A percentile compares a stretch with the other conserved stretches of the same genome.
Evolutionary conservation across 768 basidiomycete species (phyloP).

Genomic region (Pleurotus platypus): DNA sequence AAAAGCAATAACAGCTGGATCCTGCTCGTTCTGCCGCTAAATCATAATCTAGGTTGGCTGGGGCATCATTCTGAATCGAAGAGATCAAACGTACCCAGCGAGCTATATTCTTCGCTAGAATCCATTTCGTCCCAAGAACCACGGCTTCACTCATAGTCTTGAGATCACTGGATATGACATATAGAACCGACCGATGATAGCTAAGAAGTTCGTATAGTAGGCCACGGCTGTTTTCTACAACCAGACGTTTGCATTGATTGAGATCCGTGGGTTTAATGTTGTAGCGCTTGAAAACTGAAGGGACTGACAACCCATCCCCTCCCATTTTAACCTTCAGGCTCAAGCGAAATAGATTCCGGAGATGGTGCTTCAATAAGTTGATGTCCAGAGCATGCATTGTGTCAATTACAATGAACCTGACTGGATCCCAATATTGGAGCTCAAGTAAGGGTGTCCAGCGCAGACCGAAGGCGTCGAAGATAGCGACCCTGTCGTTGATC

Average conservation of each 20-base stretch:
- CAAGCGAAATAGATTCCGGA: slow-evolving; percentile 13
- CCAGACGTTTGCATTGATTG: not conserved
- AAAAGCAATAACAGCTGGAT: not conserved
- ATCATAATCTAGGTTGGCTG: not conserved
- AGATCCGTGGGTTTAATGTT: not conserved
- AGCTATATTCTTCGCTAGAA: slow-evolving; percentile 18
- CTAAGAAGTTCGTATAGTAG: slow-evolving; percentile 11
- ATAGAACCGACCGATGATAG: slow-evolving; percentile 15
- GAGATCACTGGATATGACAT: slow-evolving; percentile 20
- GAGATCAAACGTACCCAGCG: slow-evolving; percentile 16
- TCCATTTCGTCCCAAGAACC: slow-evolving; percentile 19
- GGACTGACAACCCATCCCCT: not conserved
- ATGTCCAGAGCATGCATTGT: slow-evolving; percentile 35
- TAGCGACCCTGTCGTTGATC: not conserved
- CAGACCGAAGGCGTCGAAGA: slow-evolving; percentile 19
- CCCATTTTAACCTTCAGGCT: not conserved
- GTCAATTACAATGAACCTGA: slow-evolving; percentile 25
- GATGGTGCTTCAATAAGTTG: slow-evolving; percentile 22
- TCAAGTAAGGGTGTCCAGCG: slow-evolving; percentile 24
- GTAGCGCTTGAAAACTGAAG: not conserved
- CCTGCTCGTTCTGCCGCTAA: slow-evolving; percentile 4
- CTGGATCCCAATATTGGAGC: slow-evolving; percentile 32
- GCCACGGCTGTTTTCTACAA: not conserved
- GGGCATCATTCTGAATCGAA: not conserved
- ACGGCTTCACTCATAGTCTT: slow-evolving; percentile 11